Percentiles rank a stretch among this genome's conserved stretches.
Conservation (phyloP, 306 rosid genomes). For the Quercus dentata region DNA sequence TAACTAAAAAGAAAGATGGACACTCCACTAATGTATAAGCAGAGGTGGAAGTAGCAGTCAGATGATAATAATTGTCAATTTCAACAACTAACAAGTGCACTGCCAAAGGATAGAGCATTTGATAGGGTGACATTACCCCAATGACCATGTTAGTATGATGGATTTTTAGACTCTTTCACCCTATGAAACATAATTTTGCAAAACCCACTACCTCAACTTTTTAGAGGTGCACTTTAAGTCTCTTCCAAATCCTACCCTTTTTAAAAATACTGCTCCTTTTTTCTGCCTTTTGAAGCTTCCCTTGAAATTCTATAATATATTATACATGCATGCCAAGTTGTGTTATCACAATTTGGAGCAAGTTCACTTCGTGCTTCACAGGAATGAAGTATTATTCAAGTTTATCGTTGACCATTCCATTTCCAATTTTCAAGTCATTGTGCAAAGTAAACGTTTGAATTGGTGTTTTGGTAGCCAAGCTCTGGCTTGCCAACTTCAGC, state of each 20-base stretch:
- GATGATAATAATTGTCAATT: constrained; percentile 5
- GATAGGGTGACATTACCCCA: constrained; percentile 4
- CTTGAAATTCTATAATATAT: not conserved
- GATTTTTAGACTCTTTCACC: constrained; percentile 9
- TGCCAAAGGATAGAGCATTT: constrained; percentile 15
- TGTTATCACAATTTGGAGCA: not conserved
- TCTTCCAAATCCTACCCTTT: not conserved
- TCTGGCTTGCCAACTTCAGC: constrained; percentile 17
- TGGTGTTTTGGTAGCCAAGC: not conserved
- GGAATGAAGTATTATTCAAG: not conserved
- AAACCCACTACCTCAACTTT: constrained; percentile 4
- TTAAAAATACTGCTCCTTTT: constrained; percentile 7
- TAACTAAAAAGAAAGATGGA: no score
- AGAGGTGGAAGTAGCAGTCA: constrained; percentile 25
- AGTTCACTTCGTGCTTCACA: constrained; percentile 12
- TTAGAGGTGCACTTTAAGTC: not conserved
- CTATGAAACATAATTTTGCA: constrained; percentile 13
- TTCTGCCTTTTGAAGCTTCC: constrained; percentile 20
- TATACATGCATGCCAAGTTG: no score
- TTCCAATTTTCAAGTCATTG: not conserved
- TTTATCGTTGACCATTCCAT: constrained; percentile 8
- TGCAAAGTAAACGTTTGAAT: not conserved
- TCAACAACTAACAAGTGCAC: constrained; percentile 30
- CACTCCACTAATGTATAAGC: constrained; percentile 33
- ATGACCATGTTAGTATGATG: constrained; percentile 25